Conservation (phyloP, 495 filamentous ascomycete genomes). For the Cenococcum geophilum region DNA sequence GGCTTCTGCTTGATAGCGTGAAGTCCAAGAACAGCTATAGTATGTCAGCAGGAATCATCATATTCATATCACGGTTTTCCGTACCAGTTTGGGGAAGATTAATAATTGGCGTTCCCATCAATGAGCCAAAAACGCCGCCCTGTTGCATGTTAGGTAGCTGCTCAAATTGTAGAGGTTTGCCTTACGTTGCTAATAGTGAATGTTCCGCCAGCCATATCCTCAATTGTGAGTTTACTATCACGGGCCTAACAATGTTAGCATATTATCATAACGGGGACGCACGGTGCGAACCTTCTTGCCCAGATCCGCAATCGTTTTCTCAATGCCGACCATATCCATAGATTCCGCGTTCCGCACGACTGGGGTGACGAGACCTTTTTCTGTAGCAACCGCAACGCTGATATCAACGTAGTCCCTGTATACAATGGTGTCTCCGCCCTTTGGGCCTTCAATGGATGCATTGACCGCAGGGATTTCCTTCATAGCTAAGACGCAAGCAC, state of each 20-base stretch:
- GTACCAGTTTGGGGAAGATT: conserved; percentile 83
- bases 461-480: conserved; percentile 93
- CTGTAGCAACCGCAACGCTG: conserved; percentile 93
- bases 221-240: conserved; percentile 94
- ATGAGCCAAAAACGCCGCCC: conserved; percentile 67
- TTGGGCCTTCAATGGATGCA: conserved; percentile 92
- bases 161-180: neutral
- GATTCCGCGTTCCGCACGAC: conserved; percentile 90
- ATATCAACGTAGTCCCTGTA: conserved; percentile 98
- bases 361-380: conserved; percentile 94
- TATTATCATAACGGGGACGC: conserved; percentile 24
- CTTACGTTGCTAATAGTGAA: conserved; percentile 96
- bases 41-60: conserved; percentile 23
- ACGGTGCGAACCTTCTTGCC: conserved; percentile 70
- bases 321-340: conserved; percentile 81
- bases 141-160: conserved; percentile 23
- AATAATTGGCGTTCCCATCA: conserved; percentile 99
- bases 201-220: conserved; percentile 98
- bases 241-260: conserved; percentile 55
- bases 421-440: conserved; percentile 93
- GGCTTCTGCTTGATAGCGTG: conserved; percentile 96
- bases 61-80: conserved; percentile 14
- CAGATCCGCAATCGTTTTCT: conserved; percentile 85
- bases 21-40: conserved; percentile 78
- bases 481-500: conserved; percentile 88